phyloP scores from a whole-genome alignment of 2,329 filamentous ascomycete species.

The Penicillium thymicola region DNA sequence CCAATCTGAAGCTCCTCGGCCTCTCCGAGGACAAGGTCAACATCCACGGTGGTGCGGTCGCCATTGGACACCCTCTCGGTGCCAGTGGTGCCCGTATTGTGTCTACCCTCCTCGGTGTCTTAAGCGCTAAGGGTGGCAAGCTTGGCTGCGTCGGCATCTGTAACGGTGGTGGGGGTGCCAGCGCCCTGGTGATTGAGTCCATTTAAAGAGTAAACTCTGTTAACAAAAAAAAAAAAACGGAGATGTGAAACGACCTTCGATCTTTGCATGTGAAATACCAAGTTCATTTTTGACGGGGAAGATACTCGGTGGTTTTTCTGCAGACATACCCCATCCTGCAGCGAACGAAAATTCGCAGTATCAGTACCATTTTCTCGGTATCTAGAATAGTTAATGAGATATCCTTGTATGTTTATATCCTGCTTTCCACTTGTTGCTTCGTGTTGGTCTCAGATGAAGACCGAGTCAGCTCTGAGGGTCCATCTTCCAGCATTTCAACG shows the following conservation, averaged over 20 bases:
- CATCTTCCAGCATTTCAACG: no score
- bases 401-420: slow-evolving; percentile 1
- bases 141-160: slow-evolving; percentile 93
- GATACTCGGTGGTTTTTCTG: background rate
- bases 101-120: slow-evolving; percentile 81
- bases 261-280: slow-evolving; percentile 10
- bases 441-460: background rate
- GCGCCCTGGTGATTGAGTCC: slow-evolving; percentile 82
- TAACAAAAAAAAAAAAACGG: slow-evolving; percentile 20
- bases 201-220: slow-evolving; percentile 30
- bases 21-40: slow-evolving; percentile 86
- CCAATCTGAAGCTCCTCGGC: slow-evolving; percentile 88
- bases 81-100: slow-evolving; percentile 92
- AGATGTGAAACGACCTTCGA: slow-evolving; percentile 21
- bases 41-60: slow-evolving; percentile 89
- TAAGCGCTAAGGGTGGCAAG: slow-evolving; percentile 89
- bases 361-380: background rate
- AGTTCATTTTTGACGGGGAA: slow-evolving; percentile 3
- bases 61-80: slow-evolving; percentile 91
- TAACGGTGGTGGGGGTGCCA: slow-evolving; percentile 95
- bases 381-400: slow-evolving; percentile 9
- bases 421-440: background rate
- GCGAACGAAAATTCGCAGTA: background rate
- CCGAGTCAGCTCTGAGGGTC: background rate
- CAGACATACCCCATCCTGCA: background rate